Evolutionary conservation across 2,329 filamentous ascomycete species (phyloP), one percentile per base, ranked within the genome.

Genomic region (Cryphonectria radicalis): DNA sequence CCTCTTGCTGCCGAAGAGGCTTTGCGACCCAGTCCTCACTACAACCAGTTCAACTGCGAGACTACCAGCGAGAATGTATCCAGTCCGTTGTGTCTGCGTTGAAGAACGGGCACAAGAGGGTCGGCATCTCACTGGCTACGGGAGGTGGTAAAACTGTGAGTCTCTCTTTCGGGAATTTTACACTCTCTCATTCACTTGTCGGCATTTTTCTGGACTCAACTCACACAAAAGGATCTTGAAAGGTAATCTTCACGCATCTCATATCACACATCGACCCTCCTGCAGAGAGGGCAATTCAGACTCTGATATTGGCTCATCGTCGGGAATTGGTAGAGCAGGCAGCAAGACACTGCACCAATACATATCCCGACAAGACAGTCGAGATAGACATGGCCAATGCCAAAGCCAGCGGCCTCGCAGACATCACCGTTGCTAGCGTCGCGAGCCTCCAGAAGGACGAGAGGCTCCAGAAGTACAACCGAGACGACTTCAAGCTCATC

Each of bases 191-290:
- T 6, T 14, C 11, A 3, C 42, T 32, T 17, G 7, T 37, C 10
- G 11, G 14, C 13, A 19, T 4, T n/a, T 6, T 32, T 64, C n/a
- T 55, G 28, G 25, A 13, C 40, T 66, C 42, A 67, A 22, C 68
- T 65, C 62, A 72, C 66, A 59, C 4, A 32, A 40, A 40, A 32
- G 32, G 10, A n/a, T 10, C n/a, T 62, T 25, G 37, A 32, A 75
- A 94, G 92, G 91, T 99, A 78, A 95, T 99, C 76, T 99, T 99
- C 83, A 98, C 95, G 17, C 94, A 97, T 79, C 87, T 99, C 63
- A 97, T 99, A 73, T 90, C 93, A 77, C 91, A 93, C 71, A 85
- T 98, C 66, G 80, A 84, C 67, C 81, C 90, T 7, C 84, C 84
- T 14, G 83, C 84, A 67, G 79, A 86, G 42, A 78, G 82, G 72